Percentiles rank a stretch among this genome's conserved stretches.
phyloP scores from a whole-genome alignment of 2,329 filamentous ascomycete species.

The Claviceps arundinis region DNA sequence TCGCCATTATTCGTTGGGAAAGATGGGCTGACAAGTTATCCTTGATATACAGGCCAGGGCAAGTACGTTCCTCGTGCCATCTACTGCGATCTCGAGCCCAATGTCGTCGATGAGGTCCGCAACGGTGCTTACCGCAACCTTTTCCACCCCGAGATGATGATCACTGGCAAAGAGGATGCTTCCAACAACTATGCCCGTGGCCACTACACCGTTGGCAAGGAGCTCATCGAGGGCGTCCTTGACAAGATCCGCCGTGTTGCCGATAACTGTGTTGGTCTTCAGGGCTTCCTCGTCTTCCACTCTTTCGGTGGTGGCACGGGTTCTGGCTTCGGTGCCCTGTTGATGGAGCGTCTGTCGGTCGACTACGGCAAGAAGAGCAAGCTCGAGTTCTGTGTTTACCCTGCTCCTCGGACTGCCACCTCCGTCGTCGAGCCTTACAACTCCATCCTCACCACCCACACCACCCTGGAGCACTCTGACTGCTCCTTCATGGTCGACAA shows the following conservation, averaged over 20 bases:
- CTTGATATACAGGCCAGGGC: conserved; percentile 59
- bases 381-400: conserved; percentile 99
- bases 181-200: conserved; percentile 99
- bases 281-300: conserved; percentile 99
- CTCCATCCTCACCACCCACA: conserved; percentile 98
- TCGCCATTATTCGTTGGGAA: neutral
- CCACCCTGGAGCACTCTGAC: conserved; percentile 97
- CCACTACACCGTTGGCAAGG: conserved; percentile 99
- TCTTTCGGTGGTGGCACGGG: conserved; percentile 98
- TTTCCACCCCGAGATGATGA: conserved; percentile 99
- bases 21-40: neutral
- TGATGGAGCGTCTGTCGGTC: conserved; percentile 97
- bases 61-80: conserved; percentile 99
- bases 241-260: conserved; percentile 97
- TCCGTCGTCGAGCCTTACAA: conserved; percentile 99
- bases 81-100: conserved; percentile 99
- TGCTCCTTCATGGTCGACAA: conserved; percentile 99
- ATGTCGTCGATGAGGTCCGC: conserved; percentile 98
- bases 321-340: conserved; percentile 92
- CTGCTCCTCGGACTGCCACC: conserved; percentile 90
- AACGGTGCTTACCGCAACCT: conserved; percentile 91
- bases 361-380: conserved; percentile 99
- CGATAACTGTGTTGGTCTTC: conserved; percentile 94
- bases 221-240: conserved; percentile 94
- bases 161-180: conserved; percentile 99